phyloP scores from a whole-genome alignment of 164 flowering plant genomes.

The Aristolochia fimbriata region DNA sequence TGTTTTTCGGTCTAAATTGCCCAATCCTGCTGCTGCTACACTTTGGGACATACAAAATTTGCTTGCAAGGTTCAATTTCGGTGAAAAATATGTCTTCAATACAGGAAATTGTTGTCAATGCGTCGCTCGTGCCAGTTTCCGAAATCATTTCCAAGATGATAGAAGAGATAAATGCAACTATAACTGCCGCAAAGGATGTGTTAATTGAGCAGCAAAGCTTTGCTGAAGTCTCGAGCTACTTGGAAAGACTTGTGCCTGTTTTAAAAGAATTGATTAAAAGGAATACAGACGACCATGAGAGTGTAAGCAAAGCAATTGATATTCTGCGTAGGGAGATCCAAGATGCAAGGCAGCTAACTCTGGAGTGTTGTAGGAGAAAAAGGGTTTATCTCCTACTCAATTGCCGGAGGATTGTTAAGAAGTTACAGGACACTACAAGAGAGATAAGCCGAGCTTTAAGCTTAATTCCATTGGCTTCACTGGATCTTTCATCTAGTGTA shows the following conservation, averaged over 20 bases:
- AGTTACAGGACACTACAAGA: conserved; percentile 27
- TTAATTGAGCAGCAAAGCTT: conserved; percentile 48
- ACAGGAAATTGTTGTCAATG: conserved; percentile 13
- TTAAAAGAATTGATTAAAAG: conserved; percentile 35
- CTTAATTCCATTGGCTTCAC: conserved; percentile 41
- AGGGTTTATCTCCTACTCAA: conserved; percentile 51
- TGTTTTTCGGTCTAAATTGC: too few relatives aligned
- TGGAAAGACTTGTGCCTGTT: conserved; percentile 40
- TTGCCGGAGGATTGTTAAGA: conserved; percentile 32
- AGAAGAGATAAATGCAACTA: conserved; percentile 21
- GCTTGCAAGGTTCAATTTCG: background rate
- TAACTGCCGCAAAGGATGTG: conserved; percentile 30
- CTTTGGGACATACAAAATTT: too few relatives aligned
- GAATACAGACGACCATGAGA: conserved; percentile 20
- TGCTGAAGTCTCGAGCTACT: conserved; percentile 27
- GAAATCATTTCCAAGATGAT: conserved; percentile 31
- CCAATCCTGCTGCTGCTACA: too few relatives aligned
- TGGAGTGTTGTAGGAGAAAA: conserved; percentile 48
- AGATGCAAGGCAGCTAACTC: conserved; percentile 30
- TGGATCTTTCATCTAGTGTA: conserved; percentile 34
- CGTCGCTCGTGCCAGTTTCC: conserved; percentile 22
- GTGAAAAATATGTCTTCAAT: conserved; percentile 10
- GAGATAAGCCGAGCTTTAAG: conserved; percentile 49
- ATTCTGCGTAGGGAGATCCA: conserved; percentile 35
- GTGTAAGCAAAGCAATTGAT: conserved; percentile 28